Percentiles rank a stretch among this genome's conserved stretches.
These are phyloP conservation scores for Chrysoporthe cubensis DNA, from an alignment of 2,329 filamentous ascomycete species.

Conservation along the genomic window DNA sequence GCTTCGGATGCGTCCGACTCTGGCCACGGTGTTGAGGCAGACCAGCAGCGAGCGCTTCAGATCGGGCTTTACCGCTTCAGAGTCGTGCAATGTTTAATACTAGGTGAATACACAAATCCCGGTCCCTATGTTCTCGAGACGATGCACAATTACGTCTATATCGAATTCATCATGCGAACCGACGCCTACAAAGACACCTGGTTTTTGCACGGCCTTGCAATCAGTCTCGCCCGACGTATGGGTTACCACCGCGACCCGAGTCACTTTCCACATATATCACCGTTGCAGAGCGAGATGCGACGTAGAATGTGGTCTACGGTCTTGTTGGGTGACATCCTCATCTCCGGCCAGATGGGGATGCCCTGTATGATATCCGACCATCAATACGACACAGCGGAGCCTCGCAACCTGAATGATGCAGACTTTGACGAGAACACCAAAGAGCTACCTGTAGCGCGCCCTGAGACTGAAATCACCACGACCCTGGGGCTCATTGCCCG, in stretches of 20 bases:
- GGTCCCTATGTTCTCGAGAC: conserved; percentile 47
- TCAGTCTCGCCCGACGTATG: conserved; percentile 18
- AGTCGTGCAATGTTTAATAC: conserved; percentile 42
- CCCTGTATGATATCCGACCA: conserved; percentile 8
- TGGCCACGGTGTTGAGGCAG: not conserved
- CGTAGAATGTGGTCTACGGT: conserved; percentile 21
- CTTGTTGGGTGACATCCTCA: conserved; percentile 15
- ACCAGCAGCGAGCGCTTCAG: conserved; percentile 12
- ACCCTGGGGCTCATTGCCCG: conserved; percentile 10
- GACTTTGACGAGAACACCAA: conserved; percentile 8
- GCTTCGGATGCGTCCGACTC: conserved; percentile 1
- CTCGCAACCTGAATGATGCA: conserved; percentile 14
- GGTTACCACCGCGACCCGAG: conserved; percentile 22
- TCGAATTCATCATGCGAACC: conserved; percentile 37
- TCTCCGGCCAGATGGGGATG: conserved; percentile 18
- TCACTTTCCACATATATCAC: conserved; percentile 13
- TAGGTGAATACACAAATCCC: conserved; percentile 47
- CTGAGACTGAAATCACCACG: conserved; percentile 13
- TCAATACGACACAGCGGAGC: conserved; percentile 20
- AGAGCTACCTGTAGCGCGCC: conserved; percentile 14
- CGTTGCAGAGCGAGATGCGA: conserved; percentile 17
- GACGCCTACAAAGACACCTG: conserved; percentile 36
- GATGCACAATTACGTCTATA: conserved; percentile 40
- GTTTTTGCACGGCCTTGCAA: conserved; percentile 10
- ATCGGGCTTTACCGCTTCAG: conserved; percentile 34